phyloP scores from a whole-genome alignment of 305 asterid genomes.

The Andrographis paniculata region DNA sequence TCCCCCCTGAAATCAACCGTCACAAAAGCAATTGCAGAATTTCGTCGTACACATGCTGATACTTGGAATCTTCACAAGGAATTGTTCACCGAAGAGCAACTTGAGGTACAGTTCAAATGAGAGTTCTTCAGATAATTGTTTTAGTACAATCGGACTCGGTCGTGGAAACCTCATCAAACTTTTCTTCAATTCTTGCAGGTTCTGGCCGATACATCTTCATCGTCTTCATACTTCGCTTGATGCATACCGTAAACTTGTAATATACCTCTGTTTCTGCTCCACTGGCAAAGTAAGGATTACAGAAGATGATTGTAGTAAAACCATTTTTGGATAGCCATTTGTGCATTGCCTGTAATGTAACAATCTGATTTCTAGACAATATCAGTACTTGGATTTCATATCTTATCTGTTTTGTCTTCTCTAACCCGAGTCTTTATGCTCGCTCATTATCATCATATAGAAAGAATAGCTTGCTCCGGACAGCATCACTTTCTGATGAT shows the following conservation, averaged over 20 bases:
- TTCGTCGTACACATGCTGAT: slow-evolving; percentile 99
- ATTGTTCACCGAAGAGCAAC: slow-evolving; percentile 90
- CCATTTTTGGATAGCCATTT: too few species aligned
- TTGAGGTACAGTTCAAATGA: slow-evolving; percentile 49
- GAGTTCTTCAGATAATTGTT: slow-evolving; percentile 2
- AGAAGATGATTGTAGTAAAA: too few species aligned
- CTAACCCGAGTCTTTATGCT: too few species aligned
- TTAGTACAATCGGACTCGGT: background rate
- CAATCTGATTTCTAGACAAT: too few species aligned
- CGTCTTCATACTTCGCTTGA: slow-evolving; percentile 94
- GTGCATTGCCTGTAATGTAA: too few species aligned
- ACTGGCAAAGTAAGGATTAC: background rate
- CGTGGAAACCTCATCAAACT: slow-evolving; percentile 9
- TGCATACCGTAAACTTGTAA: slow-evolving; percentile 18
- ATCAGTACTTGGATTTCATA: too few species aligned
- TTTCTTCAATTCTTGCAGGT: slow-evolving; percentile 48
- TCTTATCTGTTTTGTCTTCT: too few species aligned
- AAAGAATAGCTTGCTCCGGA: too few species aligned
- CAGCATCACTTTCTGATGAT: too few species aligned
- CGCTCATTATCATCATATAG: too few species aligned
- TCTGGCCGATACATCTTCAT: slow-evolving; percentile 90
- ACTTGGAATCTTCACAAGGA: slow-evolving; percentile 96
- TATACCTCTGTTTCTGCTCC: too few species aligned
- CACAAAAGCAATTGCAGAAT: slow-evolving; percentile 96
- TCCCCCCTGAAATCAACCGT: slow-evolving; percentile 94